Percentiles rank a stretch among this genome's conserved stretches.
These are phyloP conservation scores for Elsinoe batatas DNA, from an alignment of 2,329 filamentous ascomycete species.

Conservation along the genomic window DNA sequence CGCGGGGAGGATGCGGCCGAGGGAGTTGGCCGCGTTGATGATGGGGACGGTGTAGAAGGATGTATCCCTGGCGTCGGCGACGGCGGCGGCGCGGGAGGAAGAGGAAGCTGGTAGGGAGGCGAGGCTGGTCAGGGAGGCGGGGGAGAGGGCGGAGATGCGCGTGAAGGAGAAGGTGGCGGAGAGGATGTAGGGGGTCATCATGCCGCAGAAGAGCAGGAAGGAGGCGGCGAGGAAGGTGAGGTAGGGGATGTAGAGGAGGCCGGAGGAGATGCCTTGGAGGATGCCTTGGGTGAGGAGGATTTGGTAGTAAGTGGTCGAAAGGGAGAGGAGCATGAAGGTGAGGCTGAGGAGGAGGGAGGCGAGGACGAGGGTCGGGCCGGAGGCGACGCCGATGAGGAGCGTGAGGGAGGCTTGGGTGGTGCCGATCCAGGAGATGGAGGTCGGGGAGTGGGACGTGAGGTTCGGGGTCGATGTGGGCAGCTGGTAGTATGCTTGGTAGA, in stretches of 20 bases:
- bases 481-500: slow-evolving; percentile 28
- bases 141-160: background rate
- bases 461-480: slow-evolving; percentile 16
- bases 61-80: background rate
- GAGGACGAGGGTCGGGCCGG: slow-evolving; percentile 23
- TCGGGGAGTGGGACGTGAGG: slow-evolving; percentile 17
- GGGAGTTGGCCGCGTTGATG: slow-evolving; percentile 9
- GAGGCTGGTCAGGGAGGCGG: background rate
- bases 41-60: slow-evolving; percentile 9
- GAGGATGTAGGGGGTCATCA: slow-evolving; percentile 9
- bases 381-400: slow-evolving; percentile 25
- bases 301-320: slow-evolving; percentile 17
- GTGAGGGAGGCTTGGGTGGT: slow-evolving; percentile 28
- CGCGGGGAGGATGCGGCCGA: background rate
- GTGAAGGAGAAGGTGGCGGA: background rate
- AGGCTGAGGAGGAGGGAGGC: slow-evolving; percentile 38
- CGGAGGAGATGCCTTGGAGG: slow-evolving; percentile 42
- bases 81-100: background rate
- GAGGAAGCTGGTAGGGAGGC: background rate
- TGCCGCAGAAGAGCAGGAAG: slow-evolving; percentile 10
- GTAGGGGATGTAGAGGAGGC: slow-evolving; percentile 31
- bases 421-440: slow-evolving; percentile 29
- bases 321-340: slow-evolving; percentile 24
- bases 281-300: slow-evolving; percentile 20
- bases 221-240: slow-evolving; percentile 1